Evolutionary conservation across 2,329 filamentous ascomycete genomes (phyloP).

Genomic region (Lecanoromycetidae sp.): DNA sequence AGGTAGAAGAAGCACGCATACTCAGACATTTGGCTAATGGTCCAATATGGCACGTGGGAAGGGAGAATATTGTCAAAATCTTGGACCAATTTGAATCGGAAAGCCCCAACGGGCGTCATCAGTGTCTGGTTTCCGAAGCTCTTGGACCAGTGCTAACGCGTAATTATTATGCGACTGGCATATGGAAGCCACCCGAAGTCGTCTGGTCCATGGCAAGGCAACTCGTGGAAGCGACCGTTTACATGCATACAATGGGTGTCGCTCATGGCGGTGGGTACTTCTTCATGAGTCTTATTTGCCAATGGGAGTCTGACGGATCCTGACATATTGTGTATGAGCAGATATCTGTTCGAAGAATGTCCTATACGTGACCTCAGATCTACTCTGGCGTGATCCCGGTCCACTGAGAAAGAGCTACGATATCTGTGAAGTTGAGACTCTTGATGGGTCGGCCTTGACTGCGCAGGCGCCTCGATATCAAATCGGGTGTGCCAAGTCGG

Average conservation of each 20-base stretch:
- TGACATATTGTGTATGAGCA: neutral
- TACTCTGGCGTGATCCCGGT: neutral
- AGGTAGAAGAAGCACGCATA: neutral
- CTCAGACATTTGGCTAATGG: neutral
- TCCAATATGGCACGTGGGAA: neutral
- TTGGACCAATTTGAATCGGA: neutral
- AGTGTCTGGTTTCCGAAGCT: neutral
- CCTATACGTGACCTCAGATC: neutral
- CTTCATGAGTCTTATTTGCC: neutral
- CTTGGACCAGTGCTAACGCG: neutral
- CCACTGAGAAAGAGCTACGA: neutral
- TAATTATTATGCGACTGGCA: no score
- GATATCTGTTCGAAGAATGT: neutral
- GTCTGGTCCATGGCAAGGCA: neutral
- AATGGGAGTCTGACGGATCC: neutral
- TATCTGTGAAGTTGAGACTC: neutral
- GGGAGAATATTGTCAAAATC: neutral
- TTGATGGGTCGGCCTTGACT: neutral
- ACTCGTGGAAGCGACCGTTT: neutral
- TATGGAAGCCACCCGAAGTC: neutral
- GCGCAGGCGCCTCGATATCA: neutral
- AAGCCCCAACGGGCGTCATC: neutral
- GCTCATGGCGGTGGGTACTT: neutral
- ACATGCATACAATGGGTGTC: neutral
- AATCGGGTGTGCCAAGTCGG: neutral